Evolutionary conservation across 179 eudicot species (phyloP).

Genomic region (Nepenthes alata): DNA sequence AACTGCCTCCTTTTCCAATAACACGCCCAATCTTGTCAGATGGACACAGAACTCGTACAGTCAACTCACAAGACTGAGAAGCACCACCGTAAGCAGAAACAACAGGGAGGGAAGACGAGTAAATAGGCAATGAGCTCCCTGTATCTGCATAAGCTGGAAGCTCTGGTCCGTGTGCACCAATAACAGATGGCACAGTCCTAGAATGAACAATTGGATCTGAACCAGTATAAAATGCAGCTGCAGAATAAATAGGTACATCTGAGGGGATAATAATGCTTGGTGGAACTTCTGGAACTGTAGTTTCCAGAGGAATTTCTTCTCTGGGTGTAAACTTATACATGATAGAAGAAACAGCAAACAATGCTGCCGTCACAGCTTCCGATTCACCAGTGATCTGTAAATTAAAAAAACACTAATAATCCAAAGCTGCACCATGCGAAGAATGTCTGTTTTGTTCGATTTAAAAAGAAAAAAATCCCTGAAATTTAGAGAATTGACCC

Average conservation of each 20-base stretch:
- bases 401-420: not conserved
- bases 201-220: constrained; percentile 43
- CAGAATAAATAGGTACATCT: constrained; percentile 67
- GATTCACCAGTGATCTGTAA: constrained; percentile 74
- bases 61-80: constrained; percentile 62
- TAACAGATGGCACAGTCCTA: constrained; percentile 48
- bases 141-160: constrained; percentile 52
- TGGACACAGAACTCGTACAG: constrained; percentile 62
- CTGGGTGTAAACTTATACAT: constrained; percentile 84
- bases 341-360: constrained; percentile 82
- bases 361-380: constrained; percentile 67
- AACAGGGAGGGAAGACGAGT: constrained; percentile 47
- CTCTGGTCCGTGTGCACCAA: constrained; percentile 43
- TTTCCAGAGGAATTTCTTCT: constrained; percentile 70
- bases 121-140: constrained; percentile 58
- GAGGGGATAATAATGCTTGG: constrained; percentile 87
- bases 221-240: constrained; percentile 49
- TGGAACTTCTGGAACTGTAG: constrained; percentile 52
- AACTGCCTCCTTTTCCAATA: constrained; percentile 84
- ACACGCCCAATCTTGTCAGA: constrained; percentile 86
- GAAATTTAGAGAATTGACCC: too few relatives aligned
- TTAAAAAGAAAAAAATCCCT: too few relatives aligned
- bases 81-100: constrained; percentile 57
- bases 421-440: too few relatives aligned
- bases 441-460: too few relatives aligned